Evolutionary conservation across 805 yeast species (phyloP), one percentile per base, ranked within the genome.

Genomic region (Dipodascopsis uninucleata): DNA sequence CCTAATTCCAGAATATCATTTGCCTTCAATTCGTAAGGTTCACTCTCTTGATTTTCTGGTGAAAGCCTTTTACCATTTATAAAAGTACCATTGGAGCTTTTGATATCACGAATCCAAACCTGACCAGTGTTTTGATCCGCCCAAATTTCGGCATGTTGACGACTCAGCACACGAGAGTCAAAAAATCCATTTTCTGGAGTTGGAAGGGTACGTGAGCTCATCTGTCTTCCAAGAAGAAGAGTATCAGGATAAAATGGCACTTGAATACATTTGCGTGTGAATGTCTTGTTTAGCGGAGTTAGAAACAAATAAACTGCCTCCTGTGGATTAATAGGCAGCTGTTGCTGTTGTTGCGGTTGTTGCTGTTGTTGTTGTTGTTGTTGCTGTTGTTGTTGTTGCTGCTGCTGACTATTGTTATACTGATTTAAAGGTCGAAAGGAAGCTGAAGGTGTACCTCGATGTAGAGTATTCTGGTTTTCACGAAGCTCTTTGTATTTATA

Each of bases 1-100:
- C 99, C 99, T 43, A 93, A 69, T 58, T 90, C 94, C n/a, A 93
- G 74, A n/a, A 77, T 71, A 64, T 93, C 98, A 21, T 85, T 89
- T n/a, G 79, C 71, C 44, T 79, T 73, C 39, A 93, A 65, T 55
- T 81, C 85, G 17, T 76, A 77, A 16, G 74, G 71, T 44, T 66
- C 71, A 28, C 65, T 58, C 34, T 78, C 82, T 8, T 69, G 66
- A 45, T 72, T 73, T 31, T 79, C 85, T 12, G 74, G 68, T 31
- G 77, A 75, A 8, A 93, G 72, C 51, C 88, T 80, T 32, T 67
- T 71, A 26, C 81, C 85, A 63, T 93, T 93, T 38, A 93, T 77
- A 63, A 83, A 94, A 0, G 98, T 90, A 7, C 99, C 99, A 65
- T 93, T 93, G 20, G 96, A 84, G 2, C 95, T 83, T 45, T 88